phyloP scores from a whole-genome alignment of 768 basidiomycete genomes.

The Suillus bovinus region DNA sequence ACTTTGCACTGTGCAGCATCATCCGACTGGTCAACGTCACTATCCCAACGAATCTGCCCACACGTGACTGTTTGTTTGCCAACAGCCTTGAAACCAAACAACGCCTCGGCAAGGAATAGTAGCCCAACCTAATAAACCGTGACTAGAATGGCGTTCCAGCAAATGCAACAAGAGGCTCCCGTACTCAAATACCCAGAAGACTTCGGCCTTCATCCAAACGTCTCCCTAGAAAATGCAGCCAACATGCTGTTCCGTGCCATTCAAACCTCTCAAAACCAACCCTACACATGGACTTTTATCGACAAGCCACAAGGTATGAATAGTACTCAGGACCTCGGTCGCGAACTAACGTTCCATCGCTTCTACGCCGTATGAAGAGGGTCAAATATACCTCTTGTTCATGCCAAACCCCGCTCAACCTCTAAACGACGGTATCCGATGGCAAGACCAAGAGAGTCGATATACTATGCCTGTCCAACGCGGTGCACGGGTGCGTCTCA shows the following conservation, averaged over 20 bases:
- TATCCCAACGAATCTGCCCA: no score
- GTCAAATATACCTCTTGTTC: slow-evolving; percentile 66
- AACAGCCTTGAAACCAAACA: slow-evolving; percentile 32
- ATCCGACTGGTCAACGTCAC: no score
- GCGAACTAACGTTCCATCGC: neutral
- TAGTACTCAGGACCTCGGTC: neutral
- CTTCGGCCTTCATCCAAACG: slow-evolving; percentile 53
- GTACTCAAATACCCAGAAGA: slow-evolving; percentile 74
- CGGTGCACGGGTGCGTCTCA: slow-evolving; percentile 53
- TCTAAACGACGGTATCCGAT: slow-evolving; percentile 78
- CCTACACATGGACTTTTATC: slow-evolving; percentile 73
- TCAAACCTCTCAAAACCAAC: slow-evolving; percentile 52
- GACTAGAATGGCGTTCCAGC: slow-evolving; percentile 36
- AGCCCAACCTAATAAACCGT: neutral
- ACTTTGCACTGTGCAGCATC: neutral
- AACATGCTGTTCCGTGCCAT: slow-evolving; percentile 63
- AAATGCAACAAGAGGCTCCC: slow-evolving; percentile 58
- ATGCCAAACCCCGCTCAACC: slow-evolving; percentile 58
- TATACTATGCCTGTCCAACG: slow-evolving; percentile 47
- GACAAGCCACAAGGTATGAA: slow-evolving; percentile 73
- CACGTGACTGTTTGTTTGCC: slow-evolving; percentile 7
- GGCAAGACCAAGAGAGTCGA: slow-evolving; percentile 69
- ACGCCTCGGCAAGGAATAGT: slow-evolving; percentile 11
- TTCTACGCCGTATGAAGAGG: slow-evolving; percentile 44
- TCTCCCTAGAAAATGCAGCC: slow-evolving; percentile 58